Percentiles rank a stretch among this genome's conserved stretches.
Conservation (phyloP, 139 green algal genomes). For the Chlamydomonas sp. region DNA sequence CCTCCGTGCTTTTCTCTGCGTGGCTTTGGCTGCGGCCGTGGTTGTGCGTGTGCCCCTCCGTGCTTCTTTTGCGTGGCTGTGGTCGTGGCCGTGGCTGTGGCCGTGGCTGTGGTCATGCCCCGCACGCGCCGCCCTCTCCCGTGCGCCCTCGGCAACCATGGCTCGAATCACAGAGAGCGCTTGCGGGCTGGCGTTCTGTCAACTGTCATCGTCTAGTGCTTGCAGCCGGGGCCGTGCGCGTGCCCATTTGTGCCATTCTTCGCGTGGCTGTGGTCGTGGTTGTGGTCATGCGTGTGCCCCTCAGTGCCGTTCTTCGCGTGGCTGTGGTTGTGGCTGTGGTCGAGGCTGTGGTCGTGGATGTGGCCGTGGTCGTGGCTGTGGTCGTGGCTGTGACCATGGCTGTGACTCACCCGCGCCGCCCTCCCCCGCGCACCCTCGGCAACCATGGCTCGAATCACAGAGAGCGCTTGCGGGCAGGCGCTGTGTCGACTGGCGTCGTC, state of each 20-base stretch:
- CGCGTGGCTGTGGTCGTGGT: constrained; percentile 4
- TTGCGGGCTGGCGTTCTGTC: too few species aligned
- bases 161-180: too few species aligned
- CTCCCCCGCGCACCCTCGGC: too few species aligned
- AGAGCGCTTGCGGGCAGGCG: too few species aligned
- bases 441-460: too few species aligned
- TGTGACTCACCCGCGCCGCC: neutral
- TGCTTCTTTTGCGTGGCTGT: too few species aligned
- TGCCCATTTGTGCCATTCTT: too few species aligned
- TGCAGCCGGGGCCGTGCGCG: too few species aligned
- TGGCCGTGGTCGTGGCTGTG: neutral
- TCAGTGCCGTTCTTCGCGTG: neutral
- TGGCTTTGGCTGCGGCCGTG: neutral
- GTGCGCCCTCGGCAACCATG: too few species aligned
- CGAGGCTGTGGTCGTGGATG: neutral
- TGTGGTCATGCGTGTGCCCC: neutral
- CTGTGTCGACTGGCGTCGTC: too few species aligned
- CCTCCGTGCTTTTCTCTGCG: neutral
- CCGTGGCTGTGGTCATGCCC: neutral
- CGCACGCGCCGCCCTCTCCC: neutral
- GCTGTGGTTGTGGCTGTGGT: neutral
- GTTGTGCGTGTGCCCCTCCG: neutral
- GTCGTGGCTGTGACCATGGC: neutral
- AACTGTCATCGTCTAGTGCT: too few species aligned
- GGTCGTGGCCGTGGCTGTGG: neutral